Percentiles rank a stretch among this genome's conserved stretches.
Conservation (phyloP, 306 rosid genomes). For the Fragaria ananassa region DNA sequence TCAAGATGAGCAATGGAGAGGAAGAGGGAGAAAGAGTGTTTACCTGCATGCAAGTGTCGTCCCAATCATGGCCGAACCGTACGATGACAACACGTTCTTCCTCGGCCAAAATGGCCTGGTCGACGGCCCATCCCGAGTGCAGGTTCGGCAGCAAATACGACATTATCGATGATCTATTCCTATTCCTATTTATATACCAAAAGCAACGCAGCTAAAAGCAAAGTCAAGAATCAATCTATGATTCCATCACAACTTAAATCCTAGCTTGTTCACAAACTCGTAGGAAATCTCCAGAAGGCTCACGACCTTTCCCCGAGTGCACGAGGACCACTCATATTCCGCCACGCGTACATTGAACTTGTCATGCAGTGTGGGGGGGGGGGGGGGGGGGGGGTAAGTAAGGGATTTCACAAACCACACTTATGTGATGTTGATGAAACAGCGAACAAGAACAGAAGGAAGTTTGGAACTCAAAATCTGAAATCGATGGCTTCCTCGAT, state of each 20-base stretch:
- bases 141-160: conserved; percentile 84
- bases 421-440: not conserved
- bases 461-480: not conserved
- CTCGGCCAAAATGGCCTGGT: conserved; percentile 82
- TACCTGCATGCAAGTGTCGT: conserved; percentile 91
- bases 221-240: not conserved
- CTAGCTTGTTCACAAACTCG: not conserved
- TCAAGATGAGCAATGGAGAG: not conserved
- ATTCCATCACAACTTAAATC: not conserved
- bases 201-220: not conserved
- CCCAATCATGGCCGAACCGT: conserved; percentile 89
- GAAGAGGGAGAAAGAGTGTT: too few relatives aligned
- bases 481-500: conserved; percentile 21
- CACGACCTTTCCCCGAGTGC: not conserved
- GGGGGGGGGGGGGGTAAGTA: not conserved
- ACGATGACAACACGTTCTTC: conserved; percentile 58
- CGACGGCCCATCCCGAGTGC: conserved; percentile 92
- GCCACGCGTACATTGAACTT: not conserved
- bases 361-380: not conserved
- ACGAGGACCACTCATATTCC: not conserved
- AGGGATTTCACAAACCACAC: not conserved
- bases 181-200: not conserved
- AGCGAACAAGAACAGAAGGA: too few relatives aligned
- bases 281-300: conserved; percentile 9
- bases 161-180: conserved; percentile 27